These are phyloP conservation scores for Nannochloris sp. DNA, from an alignment of 139 green algal species.

Conservation along the genomic window DNA sequence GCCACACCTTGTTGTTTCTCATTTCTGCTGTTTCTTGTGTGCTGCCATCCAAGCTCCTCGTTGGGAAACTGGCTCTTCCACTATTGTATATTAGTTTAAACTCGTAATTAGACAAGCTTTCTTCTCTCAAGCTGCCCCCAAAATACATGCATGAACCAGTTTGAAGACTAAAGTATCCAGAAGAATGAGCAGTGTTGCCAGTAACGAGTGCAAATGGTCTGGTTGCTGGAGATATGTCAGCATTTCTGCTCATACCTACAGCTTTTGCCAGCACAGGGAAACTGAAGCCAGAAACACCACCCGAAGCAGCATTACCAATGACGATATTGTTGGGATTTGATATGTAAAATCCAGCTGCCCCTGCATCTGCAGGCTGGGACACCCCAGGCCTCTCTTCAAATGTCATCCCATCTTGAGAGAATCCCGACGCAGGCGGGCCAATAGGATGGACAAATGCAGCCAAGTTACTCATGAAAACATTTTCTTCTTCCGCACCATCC, in stretches of 20 bases:
- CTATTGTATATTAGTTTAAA: slow-evolving; percentile 1
- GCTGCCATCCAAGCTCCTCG: not conserved
- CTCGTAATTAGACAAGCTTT: slow-evolving; percentile 7
- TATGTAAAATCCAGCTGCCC: slow-evolving; percentile 46
- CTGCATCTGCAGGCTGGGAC: slow-evolving; percentile 36
- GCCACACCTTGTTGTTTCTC: not conserved
- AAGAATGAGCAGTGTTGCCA: slow-evolving; percentile 44
- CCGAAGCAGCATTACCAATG: slow-evolving; percentile 45
- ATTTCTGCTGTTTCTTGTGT: not conserved
- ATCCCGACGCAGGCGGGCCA: slow-evolving; percentile 14
- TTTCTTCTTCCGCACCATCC: slow-evolving; percentile 1
- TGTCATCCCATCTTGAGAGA: slow-evolving; percentile 17
- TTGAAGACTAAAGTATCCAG: slow-evolving; percentile 10
- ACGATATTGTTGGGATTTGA: slow-evolving; percentile 46
- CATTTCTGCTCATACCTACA: slow-evolving; percentile 17
- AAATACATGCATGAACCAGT: slow-evolving; percentile 41
- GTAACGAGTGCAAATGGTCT: slow-evolving; percentile 36
- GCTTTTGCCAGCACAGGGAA: slow-evolving; percentile 35
- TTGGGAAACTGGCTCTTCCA: not conserved
- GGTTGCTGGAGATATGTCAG: not conserved
- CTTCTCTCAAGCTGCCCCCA: slow-evolving; percentile 33
- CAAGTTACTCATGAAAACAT: not conserved
- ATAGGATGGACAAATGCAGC: not conserved
- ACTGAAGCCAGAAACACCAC: slow-evolving; percentile 45
- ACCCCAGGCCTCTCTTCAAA: slow-evolving; percentile 18